These are phyloP conservation scores for Prunus yedoensis DNA, from an alignment of 331 rosid genomes.

Conservation along the genomic window DNA sequence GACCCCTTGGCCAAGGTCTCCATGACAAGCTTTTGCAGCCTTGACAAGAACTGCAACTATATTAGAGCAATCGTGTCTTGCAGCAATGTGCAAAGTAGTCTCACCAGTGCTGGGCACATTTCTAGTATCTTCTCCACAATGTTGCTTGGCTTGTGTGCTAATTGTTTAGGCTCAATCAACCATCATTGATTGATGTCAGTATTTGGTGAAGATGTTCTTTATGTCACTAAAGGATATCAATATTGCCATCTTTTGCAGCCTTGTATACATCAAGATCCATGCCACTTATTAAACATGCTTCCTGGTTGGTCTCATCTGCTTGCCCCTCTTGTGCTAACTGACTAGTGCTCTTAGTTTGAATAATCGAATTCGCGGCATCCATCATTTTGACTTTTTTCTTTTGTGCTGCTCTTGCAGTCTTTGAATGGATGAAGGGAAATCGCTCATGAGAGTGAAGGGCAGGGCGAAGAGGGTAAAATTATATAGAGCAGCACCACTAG, in stretches of 20 bases:
- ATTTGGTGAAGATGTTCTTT: not conserved
- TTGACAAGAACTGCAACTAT: not conserved
- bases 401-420: too few relatives aligned
- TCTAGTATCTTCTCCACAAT: not conserved
- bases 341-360: too few relatives aligned
- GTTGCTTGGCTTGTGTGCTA: too few relatives aligned
- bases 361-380: too few relatives aligned
- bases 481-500: too few relatives aligned
- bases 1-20: too few relatives aligned
- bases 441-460: too few relatives aligned
- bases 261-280: not conserved
- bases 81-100: constrained; percentile 10
- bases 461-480: too few relatives aligned
- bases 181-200: not conserved
- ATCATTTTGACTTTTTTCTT: too few relatives aligned
- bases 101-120: not conserved
- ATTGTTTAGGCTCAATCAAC: too few relatives aligned
- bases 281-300: not conserved
- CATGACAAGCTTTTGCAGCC: not conserved
- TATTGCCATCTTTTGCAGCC: not conserved
- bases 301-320: not conserved
- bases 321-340: too few relatives aligned
- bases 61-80: not conserved
- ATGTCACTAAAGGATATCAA: not conserved
- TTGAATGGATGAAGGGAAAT: too few relatives aligned